phyloP scores from a whole-genome alignment of 2,329 filamentous ascomycete species.

The Clathrospora elynae region DNA sequence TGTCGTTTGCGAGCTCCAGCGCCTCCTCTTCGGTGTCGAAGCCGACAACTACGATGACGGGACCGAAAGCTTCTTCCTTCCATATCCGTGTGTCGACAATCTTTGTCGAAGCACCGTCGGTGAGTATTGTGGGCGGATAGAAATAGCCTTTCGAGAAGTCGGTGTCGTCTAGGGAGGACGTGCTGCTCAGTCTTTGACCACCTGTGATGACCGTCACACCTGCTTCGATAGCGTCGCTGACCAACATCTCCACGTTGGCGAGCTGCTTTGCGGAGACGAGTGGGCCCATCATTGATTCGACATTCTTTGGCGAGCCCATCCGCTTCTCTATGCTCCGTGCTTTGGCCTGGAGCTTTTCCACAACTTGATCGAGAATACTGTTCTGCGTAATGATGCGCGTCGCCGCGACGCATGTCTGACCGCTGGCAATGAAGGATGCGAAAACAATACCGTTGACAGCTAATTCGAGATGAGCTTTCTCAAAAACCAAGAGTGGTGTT shows the following conservation, averaged over 20 bases:
- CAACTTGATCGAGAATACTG: slow-evolving; percentile 48
- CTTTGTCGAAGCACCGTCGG: slow-evolving; percentile 33
- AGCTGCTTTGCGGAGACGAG: slow-evolving; percentile 62
- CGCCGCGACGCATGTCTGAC: slow-evolving; percentile 62
- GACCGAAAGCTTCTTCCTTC: slow-evolving; percentile 59
- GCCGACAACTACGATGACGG: slow-evolving; percentile 56
- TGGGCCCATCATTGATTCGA: slow-evolving; percentile 66
- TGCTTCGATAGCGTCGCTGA: slow-evolving; percentile 43
- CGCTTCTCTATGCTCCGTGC: slow-evolving; percentile 59
- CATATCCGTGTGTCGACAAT: slow-evolving; percentile 47
- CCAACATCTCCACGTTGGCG: slow-evolving; percentile 44
- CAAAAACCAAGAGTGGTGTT: slow-evolving; percentile 47
- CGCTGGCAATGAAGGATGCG: slow-evolving; percentile 58
- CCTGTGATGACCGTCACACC: slow-evolving; percentile 54
- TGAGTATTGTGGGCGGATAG: slow-evolving; percentile 55
- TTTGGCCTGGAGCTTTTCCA: slow-evolving; percentile 49
- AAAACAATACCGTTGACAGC: slow-evolving; percentile 49
- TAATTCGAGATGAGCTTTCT: slow-evolving; percentile 44
- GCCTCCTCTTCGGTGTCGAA: slow-evolving; percentile 57
- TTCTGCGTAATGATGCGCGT: slow-evolving; percentile 60
- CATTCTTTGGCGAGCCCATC: slow-evolving; percentile 63
- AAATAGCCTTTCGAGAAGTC: slow-evolving; percentile 60
- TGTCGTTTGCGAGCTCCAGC: slow-evolving; percentile 56
- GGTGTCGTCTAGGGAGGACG: slow-evolving; percentile 57
- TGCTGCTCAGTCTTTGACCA: slow-evolving; percentile 56